phyloP scores from a whole-genome alignment of 768 basidiomycete species.

The Tricholoma furcatifolium region DNA sequence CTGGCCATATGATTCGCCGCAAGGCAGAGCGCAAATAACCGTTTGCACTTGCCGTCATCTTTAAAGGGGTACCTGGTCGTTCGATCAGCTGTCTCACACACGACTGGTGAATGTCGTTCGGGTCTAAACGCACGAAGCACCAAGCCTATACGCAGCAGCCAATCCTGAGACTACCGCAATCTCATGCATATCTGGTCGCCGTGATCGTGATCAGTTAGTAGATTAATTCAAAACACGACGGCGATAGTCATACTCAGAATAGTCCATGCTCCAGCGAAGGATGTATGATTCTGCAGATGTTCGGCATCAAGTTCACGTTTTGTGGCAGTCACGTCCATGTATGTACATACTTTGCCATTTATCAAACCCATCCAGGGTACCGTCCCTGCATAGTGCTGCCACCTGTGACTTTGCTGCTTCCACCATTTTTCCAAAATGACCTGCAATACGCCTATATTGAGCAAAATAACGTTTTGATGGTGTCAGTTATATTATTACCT shows the following conservation, averaged over 20 bases:
- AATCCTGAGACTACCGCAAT: conserved; percentile 39
- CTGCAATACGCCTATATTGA: conserved; percentile 5
- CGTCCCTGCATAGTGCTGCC: conserved; percentile 41
- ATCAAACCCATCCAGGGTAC: conserved; percentile 39
- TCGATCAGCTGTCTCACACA: neutral
- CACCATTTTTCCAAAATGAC: conserved; percentile 47
- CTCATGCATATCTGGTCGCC: conserved; percentile 33
- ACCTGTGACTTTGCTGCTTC: conserved; percentile 53
- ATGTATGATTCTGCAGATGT: conserved; percentile 25
- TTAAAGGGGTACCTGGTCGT: conserved; percentile 28
- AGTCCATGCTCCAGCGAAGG: conserved; percentile 38
- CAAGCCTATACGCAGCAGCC: conserved; percentile 35
- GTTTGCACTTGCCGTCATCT: conserved; percentile 28
- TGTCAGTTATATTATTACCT: conserved; percentile 12
- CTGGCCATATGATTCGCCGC: conserved; percentile 25
- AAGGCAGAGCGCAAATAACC: conserved; percentile 27
- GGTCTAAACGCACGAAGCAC: conserved; percentile 29
- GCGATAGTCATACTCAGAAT: conserved; percentile 25
- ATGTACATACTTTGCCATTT: conserved; percentile 30
- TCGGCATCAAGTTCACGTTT: too few species aligned
- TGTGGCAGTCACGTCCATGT: neutral
- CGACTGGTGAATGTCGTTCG: neutral
- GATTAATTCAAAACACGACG: neutral
- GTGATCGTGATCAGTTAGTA: neutral
- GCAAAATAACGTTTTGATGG: neutral